Percentiles rank a stretch among this genome's conserved stretches.
Conservation (phyloP, 2,329 filamentous ascomycete genomes). For the Aspergillus tubingensis region DNA sequence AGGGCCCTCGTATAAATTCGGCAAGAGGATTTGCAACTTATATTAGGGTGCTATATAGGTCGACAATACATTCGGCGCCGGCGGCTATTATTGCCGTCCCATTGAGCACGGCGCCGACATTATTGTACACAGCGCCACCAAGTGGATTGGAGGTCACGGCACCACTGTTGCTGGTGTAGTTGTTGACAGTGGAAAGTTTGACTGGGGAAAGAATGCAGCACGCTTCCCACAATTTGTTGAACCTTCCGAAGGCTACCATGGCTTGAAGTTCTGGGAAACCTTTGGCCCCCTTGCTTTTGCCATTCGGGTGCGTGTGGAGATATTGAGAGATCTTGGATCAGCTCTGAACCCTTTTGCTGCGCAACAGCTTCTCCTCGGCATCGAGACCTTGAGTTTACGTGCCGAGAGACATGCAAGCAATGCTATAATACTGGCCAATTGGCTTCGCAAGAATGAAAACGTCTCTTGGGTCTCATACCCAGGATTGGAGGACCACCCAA, state of each 20-base stretch:
- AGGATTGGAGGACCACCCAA: constrained; percentile 78
- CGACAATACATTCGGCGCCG: constrained; percentile 94
- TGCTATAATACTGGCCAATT: constrained; percentile 74
- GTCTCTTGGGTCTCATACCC: constrained; percentile 95
- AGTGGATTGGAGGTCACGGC: constrained; percentile 96
- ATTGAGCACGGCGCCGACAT: constrained; percentile 93
- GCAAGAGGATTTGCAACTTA: neutral
- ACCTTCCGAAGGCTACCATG: constrained; percentile 83
- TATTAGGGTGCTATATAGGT: constrained; percentile 53
- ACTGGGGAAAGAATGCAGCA: constrained; percentile 81
- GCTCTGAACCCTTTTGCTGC: constrained; percentile 86
- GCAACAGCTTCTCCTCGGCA: constrained; percentile 84
- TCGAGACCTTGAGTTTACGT: constrained; percentile 86
- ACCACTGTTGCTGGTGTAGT: constrained; percentile 87
- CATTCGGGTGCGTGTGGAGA: constrained; percentile 83
- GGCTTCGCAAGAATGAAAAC: constrained; percentile 79
- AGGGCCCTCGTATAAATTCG: neutral
- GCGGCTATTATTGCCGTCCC: constrained; percentile 82
- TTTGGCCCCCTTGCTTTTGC: constrained; percentile 84
- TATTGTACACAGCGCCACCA: constrained; percentile 90
- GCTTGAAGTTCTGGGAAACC: constrained; percentile 90
- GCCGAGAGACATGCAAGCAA: constrained; percentile 86
- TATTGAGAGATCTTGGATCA: constrained; percentile 82
- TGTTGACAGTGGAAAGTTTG: constrained; percentile 86
- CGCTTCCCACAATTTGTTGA: constrained; percentile 94